phyloP scores from a whole-genome alignment of 2,329 filamentous ascomycete species.

The Lecanosticta acicola region DNA sequence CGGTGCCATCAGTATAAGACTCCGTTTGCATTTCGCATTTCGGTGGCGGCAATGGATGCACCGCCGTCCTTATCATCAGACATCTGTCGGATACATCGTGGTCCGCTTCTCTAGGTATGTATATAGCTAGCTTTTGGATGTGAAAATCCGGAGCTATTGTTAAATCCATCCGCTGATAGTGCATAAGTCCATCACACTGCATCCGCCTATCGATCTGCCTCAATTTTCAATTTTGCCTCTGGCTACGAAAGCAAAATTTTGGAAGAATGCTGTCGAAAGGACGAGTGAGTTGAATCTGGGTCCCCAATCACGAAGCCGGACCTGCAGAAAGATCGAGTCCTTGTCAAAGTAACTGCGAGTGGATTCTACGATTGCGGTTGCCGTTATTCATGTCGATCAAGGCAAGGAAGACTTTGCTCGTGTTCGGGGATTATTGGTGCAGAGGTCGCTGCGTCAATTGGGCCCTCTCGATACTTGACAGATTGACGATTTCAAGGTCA shows the following conservation, averaged over 20 bases:
- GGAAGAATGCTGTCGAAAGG: too few relatives aligned
- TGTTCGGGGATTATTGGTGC: conserved; percentile 72
- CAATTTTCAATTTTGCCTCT: too few relatives aligned
- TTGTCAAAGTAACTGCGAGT: too few relatives aligned
- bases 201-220: too few relatives aligned
- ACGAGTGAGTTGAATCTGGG: too few relatives aligned
- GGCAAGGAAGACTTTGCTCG: conserved; percentile 78
- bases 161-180: too few relatives aligned
- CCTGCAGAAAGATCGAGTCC: too few relatives aligned
- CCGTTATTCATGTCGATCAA: conserved; percentile 81
- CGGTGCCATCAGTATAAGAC: conserved; percentile 93
- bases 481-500: conserved; percentile 60
- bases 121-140: conserved; percentile 78
- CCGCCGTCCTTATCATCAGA: conserved; percentile 77
- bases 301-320: conserved; percentile 78
- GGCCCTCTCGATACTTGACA: conserved; percentile 76
- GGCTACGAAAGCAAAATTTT: too few relatives aligned
- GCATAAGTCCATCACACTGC: too few relatives aligned
- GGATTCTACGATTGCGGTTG: conserved; percentile 91
- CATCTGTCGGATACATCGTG: conserved; percentile 78
- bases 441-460: conserved; percentile 66
- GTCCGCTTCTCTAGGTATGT: conserved; percentile 83
- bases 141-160: too few relatives aligned
- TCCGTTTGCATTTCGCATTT: conserved; percentile 77
- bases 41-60: conserved; percentile 80